Evolutionary conservation across 1,139 yeast species (phyloP), one percentile per base, ranked within the genome.

Genomic region (Magnusiomyces tetraspermus): DNA sequence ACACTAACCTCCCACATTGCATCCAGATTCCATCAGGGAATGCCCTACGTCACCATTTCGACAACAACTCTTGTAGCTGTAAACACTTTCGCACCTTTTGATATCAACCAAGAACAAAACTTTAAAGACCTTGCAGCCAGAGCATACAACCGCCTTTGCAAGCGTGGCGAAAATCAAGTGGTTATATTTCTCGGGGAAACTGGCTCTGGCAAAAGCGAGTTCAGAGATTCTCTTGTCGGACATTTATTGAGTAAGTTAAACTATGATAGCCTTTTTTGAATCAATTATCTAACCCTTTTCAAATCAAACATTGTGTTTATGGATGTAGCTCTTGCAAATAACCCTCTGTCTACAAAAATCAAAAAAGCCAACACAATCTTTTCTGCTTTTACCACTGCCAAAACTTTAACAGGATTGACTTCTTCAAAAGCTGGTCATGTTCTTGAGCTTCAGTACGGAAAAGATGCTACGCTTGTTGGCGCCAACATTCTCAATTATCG

Each of bases 1-100:
- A 71, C 68, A 38, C 61, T 71, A 50, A 71, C 75, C 21, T 71
- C 74, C 19, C 75, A 71, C 55, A 64, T 71, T 42, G 75, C 75
- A 31, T 70, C 74, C 42, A 59, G 75, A 42, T 71, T 63, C 58
- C 74, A 71, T 57, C 72, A 70, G 59, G 74, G 73, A 28, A 61
- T 69, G 60, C 73, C 75, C 31, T 68, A 68, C 55, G 66, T 69
- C 31, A 61, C 71, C 33, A 62, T 71, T 30, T 68, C 73, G 15
- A 60, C 72, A 3, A 68, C 72, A 36, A 61, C 72, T 37, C 61
- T 71, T 49, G 66, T 71, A 41, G 71, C 74, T 11, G 57, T 71
- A 48, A 71, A 71, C 59, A 71, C 75, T 3, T 70, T 66, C 53
- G 58, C 66, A 15, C 67, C 70, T 23, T 62, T 69, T 23, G 72